These are phyloP conservation scores for Venturia aucupariae DNA, from an alignment of 2,329 filamentous ascomycete genomes.

Conservation along the genomic window DNA sequence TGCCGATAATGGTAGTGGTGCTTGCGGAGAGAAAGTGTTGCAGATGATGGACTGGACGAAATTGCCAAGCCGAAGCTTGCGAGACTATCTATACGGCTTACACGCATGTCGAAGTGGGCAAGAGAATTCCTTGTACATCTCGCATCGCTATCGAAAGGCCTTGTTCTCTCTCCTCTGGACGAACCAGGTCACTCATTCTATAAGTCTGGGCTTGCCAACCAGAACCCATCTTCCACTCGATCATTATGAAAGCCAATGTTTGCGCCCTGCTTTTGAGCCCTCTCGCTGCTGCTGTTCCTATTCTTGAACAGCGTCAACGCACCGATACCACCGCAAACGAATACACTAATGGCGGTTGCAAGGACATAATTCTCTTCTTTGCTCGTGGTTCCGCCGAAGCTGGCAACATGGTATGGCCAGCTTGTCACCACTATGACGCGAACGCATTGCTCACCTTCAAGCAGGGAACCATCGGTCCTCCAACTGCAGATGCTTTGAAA, in stretches of 20 bases:
- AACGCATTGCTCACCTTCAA: not conserved
- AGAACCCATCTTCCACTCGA: not conserved
- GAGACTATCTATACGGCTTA: not conserved
- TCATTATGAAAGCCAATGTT: not conserved
- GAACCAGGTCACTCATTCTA: not conserved
- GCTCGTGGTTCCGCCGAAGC: slow-evolving; percentile 12
- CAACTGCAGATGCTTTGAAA: slow-evolving; percentile 6
- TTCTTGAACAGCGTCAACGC: not conserved
- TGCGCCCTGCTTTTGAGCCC: not conserved
- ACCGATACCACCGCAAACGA: not conserved
- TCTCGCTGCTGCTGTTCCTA: not conserved
- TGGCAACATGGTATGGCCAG: slow-evolving; percentile 7
- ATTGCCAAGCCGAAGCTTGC: not conserved
- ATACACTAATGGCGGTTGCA: not conserved
- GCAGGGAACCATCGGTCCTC: slow-evolving; percentile 8
- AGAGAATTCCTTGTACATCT: not conserved
- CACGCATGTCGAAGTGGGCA: not conserved
- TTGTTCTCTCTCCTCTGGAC: not conserved
- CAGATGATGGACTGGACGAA: not conserved
- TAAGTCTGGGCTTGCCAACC: not conserved
- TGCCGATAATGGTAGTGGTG: not conserved
- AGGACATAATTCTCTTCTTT: slow-evolving; percentile 14
- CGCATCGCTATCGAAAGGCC: not conserved
- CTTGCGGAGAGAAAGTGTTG: not conserved
- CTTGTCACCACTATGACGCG: not conserved